These are phyloP conservation scores for Cladosporium sp. DNA, from an alignment of 2,329 filamentous ascomycete species.

Conservation along the genomic window DNA sequence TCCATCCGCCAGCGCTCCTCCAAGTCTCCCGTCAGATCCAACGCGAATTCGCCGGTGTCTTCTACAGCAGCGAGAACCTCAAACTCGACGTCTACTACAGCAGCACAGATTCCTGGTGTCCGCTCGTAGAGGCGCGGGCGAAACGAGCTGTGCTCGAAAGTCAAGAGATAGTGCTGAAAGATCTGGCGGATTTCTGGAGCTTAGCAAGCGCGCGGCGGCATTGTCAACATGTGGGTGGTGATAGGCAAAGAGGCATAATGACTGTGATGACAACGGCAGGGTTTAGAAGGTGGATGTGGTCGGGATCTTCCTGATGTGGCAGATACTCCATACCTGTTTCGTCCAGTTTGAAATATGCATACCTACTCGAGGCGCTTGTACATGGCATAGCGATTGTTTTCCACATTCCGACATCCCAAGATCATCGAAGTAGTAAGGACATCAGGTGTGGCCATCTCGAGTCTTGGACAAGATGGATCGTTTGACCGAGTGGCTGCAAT, in stretches of 20 bases:
- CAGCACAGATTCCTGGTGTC: constrained; percentile 22
- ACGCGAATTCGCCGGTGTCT: constrained; percentile 19
- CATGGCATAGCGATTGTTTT: background rate
- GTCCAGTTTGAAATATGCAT: background rate
- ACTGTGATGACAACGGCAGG: constrained; percentile 17
- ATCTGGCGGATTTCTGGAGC: constrained; percentile 22
- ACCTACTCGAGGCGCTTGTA: background rate
- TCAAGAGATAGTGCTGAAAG: constrained; percentile 9
- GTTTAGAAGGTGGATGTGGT: constrained; percentile 22
- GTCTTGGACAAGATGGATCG: background rate
- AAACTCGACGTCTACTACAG: constrained; percentile 23
- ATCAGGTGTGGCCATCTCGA: background rate
- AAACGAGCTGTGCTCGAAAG: constrained; percentile 19
- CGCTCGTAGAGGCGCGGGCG: constrained; percentile 7
- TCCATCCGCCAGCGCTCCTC: constrained; percentile 13
- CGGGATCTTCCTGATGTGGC: background rate
- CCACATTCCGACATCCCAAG: background rate
- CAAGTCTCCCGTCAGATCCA: constrained; percentile 9
- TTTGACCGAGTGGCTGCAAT: background rate
- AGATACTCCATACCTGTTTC: background rate
- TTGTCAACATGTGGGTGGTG: constrained; percentile 19
- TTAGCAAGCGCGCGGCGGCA: constrained; percentile 23
- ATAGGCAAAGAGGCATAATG: constrained; percentile 19
- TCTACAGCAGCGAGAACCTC: constrained; percentile 20
- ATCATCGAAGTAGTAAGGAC: background rate